Evolutionary conservation across 164 flowering plant species (phyloP), one percentile per base, ranked within the genome.

Genomic region (Buxus sempervirens): DNA sequence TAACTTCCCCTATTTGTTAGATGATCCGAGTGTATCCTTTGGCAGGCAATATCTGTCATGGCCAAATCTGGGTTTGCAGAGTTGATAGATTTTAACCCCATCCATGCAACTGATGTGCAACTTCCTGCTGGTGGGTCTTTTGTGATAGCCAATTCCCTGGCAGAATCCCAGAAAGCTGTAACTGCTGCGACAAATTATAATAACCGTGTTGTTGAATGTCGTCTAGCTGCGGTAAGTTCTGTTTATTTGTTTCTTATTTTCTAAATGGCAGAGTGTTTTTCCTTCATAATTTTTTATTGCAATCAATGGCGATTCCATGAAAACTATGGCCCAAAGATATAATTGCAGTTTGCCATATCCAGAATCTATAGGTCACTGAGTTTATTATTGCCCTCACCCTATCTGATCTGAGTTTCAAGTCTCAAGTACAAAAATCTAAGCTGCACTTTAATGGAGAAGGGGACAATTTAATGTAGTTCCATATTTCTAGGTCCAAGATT

Each of bases 171-270:
- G 72, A 96, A 96, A 70, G 98, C 99, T 42, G 97, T 90, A 54
- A 96, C 99, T 70, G 99, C 98, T 69, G 98, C 98, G 10, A 91
- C 90, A 59, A 96, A 96, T 76, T 93, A 96, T 79, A 96, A 96
- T 75, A 93, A 96, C 74, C 80, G 96, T 65, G 99, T 96, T 73
- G 96, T 91, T 62, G 99, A 96, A 77, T 96, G 98, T 67, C 90
- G 93, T 53, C 82, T 96, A 51, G 97, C 99, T 71, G 71, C 97
- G 68, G 99, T 91, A 81, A 82, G 98, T 66, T 64, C 49, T 57
- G 18, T 16, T 54, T 54, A 38, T 56, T 22, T 32, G n/a, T 38
- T 70, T 7, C 38, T 7, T 32, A 32, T 32, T 32, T 49, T 64
- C 41, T n/a, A 23, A 51, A 23, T 58, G 62, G 62, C 18, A 24